Evolutionary conservation across 257 asterid species (phyloP), one percentile per base, ranked within the genome.

Genomic region (Misopates orontium): DNA sequence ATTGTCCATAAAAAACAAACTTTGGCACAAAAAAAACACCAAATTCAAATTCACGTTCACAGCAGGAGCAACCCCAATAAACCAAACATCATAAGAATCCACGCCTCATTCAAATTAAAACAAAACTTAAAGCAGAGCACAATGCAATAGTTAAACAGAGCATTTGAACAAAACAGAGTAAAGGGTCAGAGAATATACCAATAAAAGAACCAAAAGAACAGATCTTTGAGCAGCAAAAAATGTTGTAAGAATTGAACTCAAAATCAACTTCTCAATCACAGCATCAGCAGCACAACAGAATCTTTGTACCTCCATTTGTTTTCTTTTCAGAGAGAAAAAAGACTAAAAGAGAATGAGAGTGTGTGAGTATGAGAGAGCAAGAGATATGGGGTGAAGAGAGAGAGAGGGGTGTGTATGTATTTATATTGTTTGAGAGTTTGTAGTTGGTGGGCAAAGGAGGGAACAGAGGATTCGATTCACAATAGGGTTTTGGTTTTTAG

Each of bases 111-210:
- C 6, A 21, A 24, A 40, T 20, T 14, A 0, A 55, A 8, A 48
- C 1, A 13, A 16, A 50, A 1, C 17, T 4, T 13, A 32, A 0
- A 0, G 1, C 36, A 24, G 1, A 1, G 8, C 11, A 57, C 36
- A 57, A 22, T 23, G 40, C 28, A 1, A 10, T 7, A 28, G 7
- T 28, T 28, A 28, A 28, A 28, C 7, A 2, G 36, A 28, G 36
- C 36, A 24, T 58, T 22, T 32, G 14, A 51, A 56, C 10, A 20
- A 5, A 15, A 47, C 5, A 49, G 50, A 18, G 50, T 5, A 69
- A 74, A 71, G 74, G 78, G 72, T 58, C 16, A 16, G 9, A 24
- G 49, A 71, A 62, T 48, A 17, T 80, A 80, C 82, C 89, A 73
- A 58, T 18, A 80, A 42, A 62, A 83, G 72, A 67, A 80, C 67